These are phyloP conservation scores for Quercus rubra DNA, from an alignment of 306 rosid species.

Conservation along the genomic window DNA sequence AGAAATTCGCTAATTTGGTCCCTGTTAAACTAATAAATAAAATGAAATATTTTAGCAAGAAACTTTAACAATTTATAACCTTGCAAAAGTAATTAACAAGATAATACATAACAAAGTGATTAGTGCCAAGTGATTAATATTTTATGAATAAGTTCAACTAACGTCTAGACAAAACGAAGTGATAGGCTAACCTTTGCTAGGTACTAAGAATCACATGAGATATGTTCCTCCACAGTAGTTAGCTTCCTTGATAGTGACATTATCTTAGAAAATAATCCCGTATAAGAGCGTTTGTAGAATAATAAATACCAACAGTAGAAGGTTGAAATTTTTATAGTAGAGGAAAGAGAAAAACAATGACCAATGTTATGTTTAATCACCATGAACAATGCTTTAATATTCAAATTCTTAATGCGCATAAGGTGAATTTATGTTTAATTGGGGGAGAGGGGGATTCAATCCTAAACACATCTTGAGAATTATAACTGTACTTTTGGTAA, in stretches of 20 bases:
- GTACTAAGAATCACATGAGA: conserved; percentile 63
- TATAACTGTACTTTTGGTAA: not conserved
- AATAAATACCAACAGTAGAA: not conserved
- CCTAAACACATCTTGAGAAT: not conserved
- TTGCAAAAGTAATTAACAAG: too few relatives aligned
- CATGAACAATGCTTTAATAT: not conserved
- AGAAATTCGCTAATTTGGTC: too few relatives aligned
- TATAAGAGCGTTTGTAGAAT: not conserved
- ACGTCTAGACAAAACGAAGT: not conserved
- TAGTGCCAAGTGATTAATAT: not conserved
- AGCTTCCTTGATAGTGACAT: conserved; percentile 72
- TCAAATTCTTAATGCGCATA: not conserved
- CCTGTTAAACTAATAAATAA: too few relatives aligned
- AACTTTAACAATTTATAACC: too few relatives aligned
- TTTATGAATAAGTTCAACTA: not conserved
- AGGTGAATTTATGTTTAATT: too few relatives aligned
- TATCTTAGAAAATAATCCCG: conserved; percentile 38
- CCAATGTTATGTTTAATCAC: not conserved
- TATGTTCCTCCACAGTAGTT: conserved; percentile 55
- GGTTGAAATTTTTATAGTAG: not conserved
- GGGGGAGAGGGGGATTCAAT: too few relatives aligned
- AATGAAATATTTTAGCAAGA: too few relatives aligned
- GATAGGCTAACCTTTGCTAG: conserved; percentile 51
- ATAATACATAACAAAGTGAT: too few relatives aligned
- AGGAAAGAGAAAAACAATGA: not conserved